Evolutionary conservation across 139 green algal genomes (phyloP), one percentile per base, ranked within the genome.

Genomic region (Gonium pectorale): DNA sequence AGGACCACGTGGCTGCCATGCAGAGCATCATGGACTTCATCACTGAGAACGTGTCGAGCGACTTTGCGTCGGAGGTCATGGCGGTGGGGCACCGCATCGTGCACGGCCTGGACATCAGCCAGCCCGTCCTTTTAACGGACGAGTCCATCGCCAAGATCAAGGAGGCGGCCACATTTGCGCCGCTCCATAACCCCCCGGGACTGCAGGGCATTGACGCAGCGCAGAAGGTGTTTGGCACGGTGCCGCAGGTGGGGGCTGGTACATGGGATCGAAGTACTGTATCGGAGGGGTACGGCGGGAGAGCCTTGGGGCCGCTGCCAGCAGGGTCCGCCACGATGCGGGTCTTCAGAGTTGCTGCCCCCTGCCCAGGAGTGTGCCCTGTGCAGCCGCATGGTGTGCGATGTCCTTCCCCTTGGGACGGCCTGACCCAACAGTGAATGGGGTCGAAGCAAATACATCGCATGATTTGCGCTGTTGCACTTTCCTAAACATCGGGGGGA

Each of bases 131-230:
- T 24, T 89, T 98, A 31, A 86, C 75, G 13, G 79, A 92, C 22
- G 37, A 80, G 0, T 88, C 95, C 17, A 84, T 93, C 17, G 63
- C 46, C 26, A 90, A 85, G 19, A 96, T 98, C 66, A 43, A 54
- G 60, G 41, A 92, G 22, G 94, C 93, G 13, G 79, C 83, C 2
- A 64, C 87, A 9, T 88, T 99, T 46, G 96, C 96, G 19, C 96
- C 96, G 0, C 89, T 99, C 37, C 96, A 98, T 91, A 98, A 98
- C 90, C 94, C 95, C 0, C 88, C 94, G 11, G 94, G 93, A 60
- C 77, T 97, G 27, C 72, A 92, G 68, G 93, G 94, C 82, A 95
- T 98, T 11, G 40, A 79, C 8, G 94, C 93, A 3, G 94, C 93
- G 7, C 60, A 64, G 38, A 56, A 80, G 29, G 89, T 95, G 17